These are phyloP conservation scores for Camelina laxa DNA, from an alignment of 345 rosid species.

Conservation along the genomic window DNA sequence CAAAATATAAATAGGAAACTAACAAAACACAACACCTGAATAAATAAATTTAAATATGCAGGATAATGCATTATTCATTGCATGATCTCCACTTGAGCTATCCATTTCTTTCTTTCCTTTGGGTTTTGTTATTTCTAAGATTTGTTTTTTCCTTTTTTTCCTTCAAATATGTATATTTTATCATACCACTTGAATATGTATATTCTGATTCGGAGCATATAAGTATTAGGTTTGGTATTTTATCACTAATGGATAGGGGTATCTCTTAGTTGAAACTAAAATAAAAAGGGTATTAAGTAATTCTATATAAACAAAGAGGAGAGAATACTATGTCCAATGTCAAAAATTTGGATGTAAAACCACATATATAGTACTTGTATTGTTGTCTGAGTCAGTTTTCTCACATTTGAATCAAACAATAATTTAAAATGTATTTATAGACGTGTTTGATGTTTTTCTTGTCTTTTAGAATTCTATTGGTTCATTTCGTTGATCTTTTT, in stretches of 20 bases:
- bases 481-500: too few species aligned
- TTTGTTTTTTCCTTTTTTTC: background rate
- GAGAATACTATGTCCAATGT: background rate
- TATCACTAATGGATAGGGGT: slow-evolving; percentile 21
- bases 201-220: slow-evolving; percentile 16
- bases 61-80: slow-evolving; percentile 20
- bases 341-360: background rate
- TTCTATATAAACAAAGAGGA: background rate
- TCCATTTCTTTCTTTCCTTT: slow-evolving; percentile 23
- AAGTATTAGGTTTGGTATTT: slow-evolving; percentile 6
- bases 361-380: too few species aligned
- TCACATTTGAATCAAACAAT: too few species aligned
- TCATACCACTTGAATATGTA: slow-evolving; percentile 1
- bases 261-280: background rate
- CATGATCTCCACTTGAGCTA: slow-evolving; percentile 28
- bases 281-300: background rate
- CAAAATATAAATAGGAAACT: slow-evolving; percentile 27
- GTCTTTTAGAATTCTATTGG: too few species aligned
- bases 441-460: too few species aligned
- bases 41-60: slow-evolving; percentile 1
- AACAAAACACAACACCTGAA: slow-evolving; percentile 20
- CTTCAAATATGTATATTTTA: background rate
- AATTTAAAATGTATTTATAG: too few species aligned
- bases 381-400: too few species aligned
- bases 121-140: slow-evolving; percentile 6